A percentile compares a stretch with the other conserved stretches of the same genome.
phyloP scores from a whole-genome alignment of 2,329 filamentous ascomycete species.

The Colletotrichum horii region DNA sequence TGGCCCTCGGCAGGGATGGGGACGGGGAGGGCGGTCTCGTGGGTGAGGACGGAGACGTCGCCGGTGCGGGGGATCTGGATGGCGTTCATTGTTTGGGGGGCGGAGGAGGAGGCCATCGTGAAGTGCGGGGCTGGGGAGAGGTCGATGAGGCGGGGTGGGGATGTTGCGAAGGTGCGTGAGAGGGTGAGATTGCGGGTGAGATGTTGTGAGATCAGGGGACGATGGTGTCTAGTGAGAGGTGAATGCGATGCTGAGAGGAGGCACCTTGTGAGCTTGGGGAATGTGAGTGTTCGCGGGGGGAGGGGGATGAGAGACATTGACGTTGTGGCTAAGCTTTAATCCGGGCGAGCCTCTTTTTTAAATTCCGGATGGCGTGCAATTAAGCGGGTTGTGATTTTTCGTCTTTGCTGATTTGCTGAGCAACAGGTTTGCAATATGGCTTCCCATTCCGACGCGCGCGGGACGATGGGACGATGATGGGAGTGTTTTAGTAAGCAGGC shows the following conservation, averaged over 20 bases:
- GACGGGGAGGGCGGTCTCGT: slow-evolving; percentile 74
- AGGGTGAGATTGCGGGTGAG: not conserved
- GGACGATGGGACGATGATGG: not conserved
- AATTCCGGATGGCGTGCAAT: not conserved
- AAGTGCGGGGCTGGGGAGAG: slow-evolving; percentile 5
- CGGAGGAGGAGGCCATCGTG: slow-evolving; percentile 5
- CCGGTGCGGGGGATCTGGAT: slow-evolving; percentile 76
- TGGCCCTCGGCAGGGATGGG: slow-evolving; percentile 72
- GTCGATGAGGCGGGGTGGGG: not conserved
- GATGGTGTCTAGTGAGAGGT: not conserved
- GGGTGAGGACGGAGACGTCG: slow-evolving; percentile 73
- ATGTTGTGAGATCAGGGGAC: not conserved
- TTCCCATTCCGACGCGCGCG: not conserved
- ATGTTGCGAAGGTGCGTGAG: not conserved
- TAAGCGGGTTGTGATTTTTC: not conserved
- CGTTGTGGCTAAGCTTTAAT: not conserved
- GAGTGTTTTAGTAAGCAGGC: not conserved
- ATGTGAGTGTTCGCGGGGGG: not conserved
- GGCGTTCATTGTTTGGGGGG: slow-evolving; percentile 67
- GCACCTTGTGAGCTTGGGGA: not conserved
- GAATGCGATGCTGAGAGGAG: not conserved
- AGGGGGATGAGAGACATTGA: not conserved
- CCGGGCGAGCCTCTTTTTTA: not conserved
- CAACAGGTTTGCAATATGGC: not conserved
- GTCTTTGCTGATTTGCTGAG: not conserved